These are phyloP conservation scores for Farysia itapuensis DNA, from an alignment of 1,284 basidiomycete species.

Conservation along the genomic window DNA sequence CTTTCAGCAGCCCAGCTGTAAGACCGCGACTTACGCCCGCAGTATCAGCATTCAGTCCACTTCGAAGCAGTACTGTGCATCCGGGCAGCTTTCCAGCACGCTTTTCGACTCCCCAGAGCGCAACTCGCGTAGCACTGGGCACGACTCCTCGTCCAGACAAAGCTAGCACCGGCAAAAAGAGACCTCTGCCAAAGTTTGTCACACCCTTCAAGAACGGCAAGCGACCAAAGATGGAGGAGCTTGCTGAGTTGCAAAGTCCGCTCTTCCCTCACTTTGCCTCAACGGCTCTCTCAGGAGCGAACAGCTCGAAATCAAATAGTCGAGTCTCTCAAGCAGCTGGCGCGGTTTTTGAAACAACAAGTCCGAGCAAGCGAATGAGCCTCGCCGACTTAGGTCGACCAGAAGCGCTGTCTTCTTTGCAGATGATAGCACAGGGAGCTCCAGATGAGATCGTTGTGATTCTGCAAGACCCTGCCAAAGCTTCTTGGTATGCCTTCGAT, in stretches of 20 bases:
- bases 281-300: background rate
- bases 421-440: constrained; percentile 33
- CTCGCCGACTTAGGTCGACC: constrained; percentile 29
- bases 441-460: constrained; percentile 45
- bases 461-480: constrained; percentile 25
- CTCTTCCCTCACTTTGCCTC: too few species aligned
- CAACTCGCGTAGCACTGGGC: constrained; percentile 32
- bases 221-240: constrained; percentile 11
- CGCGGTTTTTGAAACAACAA: constrained; percentile 16
- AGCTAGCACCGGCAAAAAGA: constrained; percentile 14
- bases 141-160: constrained; percentile 23
- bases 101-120: constrained; percentile 18
- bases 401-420: constrained; percentile 12
- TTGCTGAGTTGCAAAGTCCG: background rate
- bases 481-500: constrained; percentile 41
- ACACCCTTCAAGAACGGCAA: constrained; percentile 45
- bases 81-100: constrained; percentile 1
- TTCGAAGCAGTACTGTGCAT: background rate
- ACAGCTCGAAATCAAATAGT: background rate
- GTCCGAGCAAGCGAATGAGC: constrained; percentile 2
- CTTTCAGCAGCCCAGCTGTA: background rate
- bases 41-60: background rate
- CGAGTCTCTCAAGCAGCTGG: background rate
- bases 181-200: constrained; percentile 25
- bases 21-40: background rate